phyloP scores from a whole-genome alignment of 768 basidiomycete species.

The Suillus subluteus region DNA sequence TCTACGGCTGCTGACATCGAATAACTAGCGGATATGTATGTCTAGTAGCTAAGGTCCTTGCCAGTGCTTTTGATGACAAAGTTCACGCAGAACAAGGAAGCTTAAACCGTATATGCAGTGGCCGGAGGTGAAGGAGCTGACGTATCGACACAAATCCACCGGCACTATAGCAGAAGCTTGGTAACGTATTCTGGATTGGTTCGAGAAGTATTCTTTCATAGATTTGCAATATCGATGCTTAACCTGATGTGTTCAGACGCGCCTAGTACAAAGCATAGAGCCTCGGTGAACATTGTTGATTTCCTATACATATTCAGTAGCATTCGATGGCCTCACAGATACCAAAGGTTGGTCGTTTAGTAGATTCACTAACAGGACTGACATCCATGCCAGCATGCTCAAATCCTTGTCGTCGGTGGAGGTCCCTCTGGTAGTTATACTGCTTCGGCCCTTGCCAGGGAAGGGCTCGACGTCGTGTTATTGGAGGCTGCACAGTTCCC shows the following conservation, averaged over 20 bases:
- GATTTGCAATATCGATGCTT: not conserved
- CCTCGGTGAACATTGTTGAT: not conserved
- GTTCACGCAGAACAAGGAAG: not conserved
- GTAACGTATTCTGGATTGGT: not conserved
- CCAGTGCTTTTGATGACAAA: not conserved
- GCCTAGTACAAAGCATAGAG: not conserved
- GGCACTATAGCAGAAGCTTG: not conserved
- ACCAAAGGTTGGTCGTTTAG: constrained; percentile 23
- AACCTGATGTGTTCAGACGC: not conserved
- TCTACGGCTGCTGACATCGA: not conserved
- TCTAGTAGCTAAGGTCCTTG: not conserved
- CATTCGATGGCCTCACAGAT: not conserved
- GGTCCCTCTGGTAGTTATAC: constrained; percentile 62
- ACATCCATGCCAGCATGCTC: constrained; percentile 22
- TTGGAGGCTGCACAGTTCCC: constrained; percentile 61
- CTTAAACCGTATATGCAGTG: not conserved
- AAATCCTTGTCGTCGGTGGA: constrained; percentile 56
- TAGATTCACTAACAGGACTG: not conserved
- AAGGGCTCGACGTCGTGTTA: constrained; percentile 59
- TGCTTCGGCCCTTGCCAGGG: constrained; percentile 57
- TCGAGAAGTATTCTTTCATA: not conserved
- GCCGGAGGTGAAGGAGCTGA: not conserved
- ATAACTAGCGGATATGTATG: not conserved
- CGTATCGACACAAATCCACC: not conserved
- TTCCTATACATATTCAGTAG: not conserved